Percentiles rank a stretch among this genome's conserved stretches.
Evolutionary conservation across 441 rosid genomes (phyloP).

Genomic region (Heliophila coronopifolia): DNA sequence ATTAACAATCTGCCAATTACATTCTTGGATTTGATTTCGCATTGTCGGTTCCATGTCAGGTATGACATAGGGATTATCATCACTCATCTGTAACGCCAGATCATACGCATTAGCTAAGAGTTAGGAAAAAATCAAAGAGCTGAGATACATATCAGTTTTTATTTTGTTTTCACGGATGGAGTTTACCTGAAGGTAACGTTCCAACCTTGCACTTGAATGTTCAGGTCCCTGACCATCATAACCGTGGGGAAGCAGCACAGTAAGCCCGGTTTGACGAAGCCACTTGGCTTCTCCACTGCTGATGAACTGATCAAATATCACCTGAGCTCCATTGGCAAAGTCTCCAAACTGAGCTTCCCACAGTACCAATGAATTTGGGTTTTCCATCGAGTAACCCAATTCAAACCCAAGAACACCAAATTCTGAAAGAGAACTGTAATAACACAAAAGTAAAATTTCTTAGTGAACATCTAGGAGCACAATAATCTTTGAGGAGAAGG

Average conservation of each 20-base stretch:
- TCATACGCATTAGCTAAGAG: constrained; percentile 3
- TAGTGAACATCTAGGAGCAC: neutral
- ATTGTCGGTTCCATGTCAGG: constrained; percentile 95
- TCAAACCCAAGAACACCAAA: constrained; percentile 96
- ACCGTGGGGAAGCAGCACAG: constrained; percentile 88
- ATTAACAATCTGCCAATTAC: constrained; percentile 96
- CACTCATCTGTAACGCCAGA: constrained; percentile 72
- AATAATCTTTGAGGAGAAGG: neutral
- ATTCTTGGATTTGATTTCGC: constrained; percentile 91
- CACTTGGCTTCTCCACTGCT: constrained; percentile 97
- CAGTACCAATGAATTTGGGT: constrained; percentile 74
- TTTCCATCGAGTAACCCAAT: constrained; percentile 96
- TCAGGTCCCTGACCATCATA: constrained; percentile 99
- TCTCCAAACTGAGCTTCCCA: constrained; percentile 99
- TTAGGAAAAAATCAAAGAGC: neutral
- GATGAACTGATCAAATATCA: constrained; percentile 87
- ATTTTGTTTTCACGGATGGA: neutral
- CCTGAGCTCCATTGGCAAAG: constrained; percentile 93
- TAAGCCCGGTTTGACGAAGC: constrained; percentile 95
- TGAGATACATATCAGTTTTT: neutral
- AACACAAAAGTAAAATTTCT: constrained; percentile 11
- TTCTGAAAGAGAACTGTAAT: constrained; percentile 97
- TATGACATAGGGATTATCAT: constrained; percentile 75
- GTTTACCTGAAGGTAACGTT: constrained; percentile 88
- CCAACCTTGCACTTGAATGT: constrained; percentile 93